These are phyloP conservation scores for Hura crepitans DNA, from an alignment of 441 rosid species.

Conservation along the genomic window DNA sequence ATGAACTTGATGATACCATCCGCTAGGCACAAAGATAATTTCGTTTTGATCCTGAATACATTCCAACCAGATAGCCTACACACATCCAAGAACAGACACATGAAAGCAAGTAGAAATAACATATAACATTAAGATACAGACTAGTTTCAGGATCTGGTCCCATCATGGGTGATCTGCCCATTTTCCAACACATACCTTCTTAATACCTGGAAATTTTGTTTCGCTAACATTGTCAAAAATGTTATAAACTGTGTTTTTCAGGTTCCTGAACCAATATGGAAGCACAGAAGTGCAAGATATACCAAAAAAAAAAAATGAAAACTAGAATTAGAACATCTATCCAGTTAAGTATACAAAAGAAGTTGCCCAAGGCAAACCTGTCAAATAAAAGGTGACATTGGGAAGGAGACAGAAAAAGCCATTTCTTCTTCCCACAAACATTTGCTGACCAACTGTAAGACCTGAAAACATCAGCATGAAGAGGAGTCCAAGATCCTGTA, in stretches of 20 bases:
- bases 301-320: not conserved
- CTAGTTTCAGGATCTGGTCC: too few relatives aligned
- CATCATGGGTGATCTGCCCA: too few relatives aligned
- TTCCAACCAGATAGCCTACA: slow-evolving; percentile 79
- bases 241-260: slow-evolving; percentile 59
- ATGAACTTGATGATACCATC: slow-evolving; percentile 98
- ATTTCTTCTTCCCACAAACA: slow-evolving; percentile 82
- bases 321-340: not conserved
- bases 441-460: slow-evolving; percentile 97
- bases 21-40: slow-evolving; percentile 83
- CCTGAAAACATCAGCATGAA: slow-evolving; percentile 96
- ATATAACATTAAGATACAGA: slow-evolving; percentile 21
- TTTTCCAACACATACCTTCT: too few relatives aligned
- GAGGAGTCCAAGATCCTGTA: slow-evolving; percentile 96
- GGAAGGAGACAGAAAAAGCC: slow-evolving; percentile 72
- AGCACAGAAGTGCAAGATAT: not conserved
- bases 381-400: slow-evolving; percentile 74
- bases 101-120: slow-evolving; percentile 9
- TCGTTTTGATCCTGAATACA: slow-evolving; percentile 73
- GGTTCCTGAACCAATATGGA: slow-evolving; percentile 47
- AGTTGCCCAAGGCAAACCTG: slow-evolving; percentile 42
- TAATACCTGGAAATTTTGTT: slow-evolving; percentile 67
- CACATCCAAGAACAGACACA: slow-evolving; percentile 24
- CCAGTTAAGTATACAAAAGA: not conserved
- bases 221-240: slow-evolving; percentile 62